Base-by-base conservation (phyloP, 139 green algal species). In the Asterochloris sp. region DNA sequence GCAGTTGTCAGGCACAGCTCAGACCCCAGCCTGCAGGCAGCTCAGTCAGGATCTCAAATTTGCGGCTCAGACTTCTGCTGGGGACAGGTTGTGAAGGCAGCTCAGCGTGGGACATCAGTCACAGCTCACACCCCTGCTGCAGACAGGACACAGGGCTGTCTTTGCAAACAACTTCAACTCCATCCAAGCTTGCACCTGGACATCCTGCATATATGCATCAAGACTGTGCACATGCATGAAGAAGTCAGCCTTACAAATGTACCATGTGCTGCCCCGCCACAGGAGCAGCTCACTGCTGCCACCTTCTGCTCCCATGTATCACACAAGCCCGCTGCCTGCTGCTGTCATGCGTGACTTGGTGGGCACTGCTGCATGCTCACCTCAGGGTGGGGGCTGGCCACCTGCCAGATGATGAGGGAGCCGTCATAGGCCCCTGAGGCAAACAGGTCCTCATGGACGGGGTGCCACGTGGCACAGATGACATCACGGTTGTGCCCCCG, bases 401-500 rank as follows among this genome's bases (percentile, higher is more conserved):
- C 90, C 38, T 95, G 83, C 94, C 95, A 98, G 84, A 94, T 89
- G 0, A 91, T 82, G 24, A 98, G 84, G 79, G 47, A 87, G 62
- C 95, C 95, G 80, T 98, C 94, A 74, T 90, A 89, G 29, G 79
- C 84, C 47, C 91, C 91, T 28, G 85, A 91, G 17, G 88, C 90
- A 78, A 98, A 96, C 29, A 97, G 83, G 75, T 95, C 89, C 89
- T 98, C 95, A 78, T 97, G 92, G 1, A 89, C 14, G 15, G 95
- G 94, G 89, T 99, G 96, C 96, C 96, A 99, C 11, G 88, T 78
- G 9, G 89, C 80, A 64, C 81, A 84, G 0, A 87, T 94, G 62
- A 99, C 92, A 47, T 98, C 96, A 11, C 87, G 79, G 17, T 80
- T 85, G 85, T 98, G 95, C 10, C 96, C 95, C 63, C 83, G 75